Evolutionary conservation across 2,329 filamentous ascomycete genomes (phyloP).

Genomic region (Monilinia aucupariae): DNA sequence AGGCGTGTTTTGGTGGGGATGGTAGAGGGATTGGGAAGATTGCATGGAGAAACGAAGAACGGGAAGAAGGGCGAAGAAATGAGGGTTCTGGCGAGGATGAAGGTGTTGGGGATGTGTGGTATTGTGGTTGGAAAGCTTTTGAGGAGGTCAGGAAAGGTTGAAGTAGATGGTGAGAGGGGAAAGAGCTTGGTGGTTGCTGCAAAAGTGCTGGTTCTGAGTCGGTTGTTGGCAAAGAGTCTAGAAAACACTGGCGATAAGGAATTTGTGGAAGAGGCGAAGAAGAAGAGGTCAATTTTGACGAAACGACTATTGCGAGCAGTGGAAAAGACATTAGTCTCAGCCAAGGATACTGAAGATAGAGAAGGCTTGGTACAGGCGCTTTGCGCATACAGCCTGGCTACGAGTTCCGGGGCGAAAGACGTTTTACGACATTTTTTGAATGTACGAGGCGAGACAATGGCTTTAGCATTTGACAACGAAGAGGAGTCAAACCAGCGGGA

Average conservation of each 20-base stretch:
- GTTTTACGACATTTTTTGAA: constrained; percentile 73
- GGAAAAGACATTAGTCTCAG: constrained; percentile 61
- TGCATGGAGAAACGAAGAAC: constrained; percentile 36
- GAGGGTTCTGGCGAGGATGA: constrained; percentile 40
- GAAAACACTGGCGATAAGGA: constrained; percentile 43
- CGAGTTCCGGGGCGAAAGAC: constrained; percentile 73
- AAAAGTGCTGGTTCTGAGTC: constrained; percentile 70
- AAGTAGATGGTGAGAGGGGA: constrained; percentile 19
- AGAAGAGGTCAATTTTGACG: constrained; percentile 56
- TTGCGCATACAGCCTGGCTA: constrained; percentile 75
- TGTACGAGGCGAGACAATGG: constrained; percentile 64
- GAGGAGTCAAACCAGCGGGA: constrained; percentile 41
- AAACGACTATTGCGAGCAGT: constrained; percentile 61
- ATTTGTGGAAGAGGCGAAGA: constrained; percentile 54
- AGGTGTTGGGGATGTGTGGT: constrained; percentile 48
- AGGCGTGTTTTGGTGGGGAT: constrained; percentile 64
- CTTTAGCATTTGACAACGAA: constrained; percentile 50
- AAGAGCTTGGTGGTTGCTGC: constrained; percentile 52
- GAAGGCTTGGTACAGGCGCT: constrained; percentile 63
- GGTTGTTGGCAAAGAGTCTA: constrained; percentile 70
- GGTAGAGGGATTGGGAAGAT: constrained; percentile 49
- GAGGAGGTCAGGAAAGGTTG: constrained; percentile 34
- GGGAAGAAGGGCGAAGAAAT: constrained; percentile 30
- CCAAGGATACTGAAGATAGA: constrained; percentile 44
- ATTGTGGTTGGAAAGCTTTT: constrained; percentile 47